Conservation (phyloP, 2,329 filamentous ascomycete genomes). For the Monosporascus sp. region DNA sequence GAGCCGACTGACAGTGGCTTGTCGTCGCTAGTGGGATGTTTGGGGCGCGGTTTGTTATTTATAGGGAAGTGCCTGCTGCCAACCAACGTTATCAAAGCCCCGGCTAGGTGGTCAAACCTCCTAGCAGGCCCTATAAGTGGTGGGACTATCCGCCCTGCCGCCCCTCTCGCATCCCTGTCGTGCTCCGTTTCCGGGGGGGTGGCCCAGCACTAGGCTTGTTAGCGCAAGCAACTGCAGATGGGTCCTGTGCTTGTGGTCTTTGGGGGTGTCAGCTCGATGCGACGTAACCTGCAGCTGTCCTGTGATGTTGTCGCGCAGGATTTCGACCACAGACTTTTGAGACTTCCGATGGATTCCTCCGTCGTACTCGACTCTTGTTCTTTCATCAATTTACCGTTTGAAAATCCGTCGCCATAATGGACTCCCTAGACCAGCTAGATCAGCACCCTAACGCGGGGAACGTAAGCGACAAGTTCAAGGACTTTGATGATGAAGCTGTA, state of each 20-base stretch:
- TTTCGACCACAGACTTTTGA: neutral
- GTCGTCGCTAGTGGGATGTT: neutral
- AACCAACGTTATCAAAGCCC: neutral
- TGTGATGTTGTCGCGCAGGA: neutral
- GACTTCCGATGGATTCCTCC: neutral
- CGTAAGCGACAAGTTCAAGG: conserved; percentile 29
- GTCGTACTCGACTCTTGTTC: neutral
- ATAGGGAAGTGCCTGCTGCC: too few relatives aligned
- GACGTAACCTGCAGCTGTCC: neutral
- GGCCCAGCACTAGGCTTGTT: neutral
- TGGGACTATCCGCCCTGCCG: conserved; percentile 4
- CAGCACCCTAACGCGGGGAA: neutral
- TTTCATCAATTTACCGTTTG: neutral
- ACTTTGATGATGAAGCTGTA: conserved; percentile 47
- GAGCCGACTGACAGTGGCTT: too few relatives aligned
- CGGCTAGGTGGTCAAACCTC: neutral
- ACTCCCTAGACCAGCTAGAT: too few relatives aligned
- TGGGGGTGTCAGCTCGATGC: neutral
- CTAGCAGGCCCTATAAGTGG: neutral
- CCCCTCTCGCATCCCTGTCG: conserved; percentile 1
- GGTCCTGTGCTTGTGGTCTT: neutral
- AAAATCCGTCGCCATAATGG: conserved; percentile 8
- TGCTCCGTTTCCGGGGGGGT: neutral
- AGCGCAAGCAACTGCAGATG: neutral
- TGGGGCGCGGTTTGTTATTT: too few relatives aligned